Conservation (phyloP, 1,139 yeast genomes). For the Suhomyces chickasaworum region DNA sequence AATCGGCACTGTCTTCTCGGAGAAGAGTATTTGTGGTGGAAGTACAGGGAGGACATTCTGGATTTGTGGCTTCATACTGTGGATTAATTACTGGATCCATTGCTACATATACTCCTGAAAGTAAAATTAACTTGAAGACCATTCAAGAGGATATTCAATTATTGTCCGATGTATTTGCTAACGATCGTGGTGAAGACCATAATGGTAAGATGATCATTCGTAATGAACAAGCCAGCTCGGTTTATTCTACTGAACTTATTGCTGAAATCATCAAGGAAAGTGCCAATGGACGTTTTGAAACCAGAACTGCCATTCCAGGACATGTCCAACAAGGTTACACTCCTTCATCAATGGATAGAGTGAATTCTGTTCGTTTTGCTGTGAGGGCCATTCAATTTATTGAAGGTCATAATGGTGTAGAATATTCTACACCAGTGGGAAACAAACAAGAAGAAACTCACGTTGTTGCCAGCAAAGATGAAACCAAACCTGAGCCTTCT, state of each 20-base stretch:
- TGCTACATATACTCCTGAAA: slow-evolving; percentile 76
- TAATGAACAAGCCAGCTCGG: slow-evolving; percentile 81
- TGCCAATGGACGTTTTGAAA: slow-evolving; percentile 75
- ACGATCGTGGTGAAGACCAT: slow-evolving; percentile 62
- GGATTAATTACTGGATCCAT: slow-evolving; percentile 74
- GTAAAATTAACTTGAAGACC: slow-evolving; percentile 58
- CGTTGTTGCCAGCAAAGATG: slow-evolving; percentile 44
- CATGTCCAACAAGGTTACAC: slow-evolving; percentile 98
- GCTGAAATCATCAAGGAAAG: slow-evolving; percentile 83
- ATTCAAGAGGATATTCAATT: slow-evolving; percentile 63
- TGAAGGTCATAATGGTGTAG: slow-evolving; percentile 3
- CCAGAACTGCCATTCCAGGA: slow-evolving; percentile 96
- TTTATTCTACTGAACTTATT: slow-evolving; percentile 77
- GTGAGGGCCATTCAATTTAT: slow-evolving; percentile 85
- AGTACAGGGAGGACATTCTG: slow-evolving; percentile 87
- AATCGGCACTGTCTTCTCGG: slow-evolving; percentile 77
- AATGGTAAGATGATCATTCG: slow-evolving; percentile 84
- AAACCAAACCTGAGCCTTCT: slow-evolving; percentile 18
- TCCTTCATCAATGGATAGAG: slow-evolving; percentile 94
- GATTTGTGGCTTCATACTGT: slow-evolving; percentile 71
- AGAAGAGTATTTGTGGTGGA: slow-evolving; percentile 78
- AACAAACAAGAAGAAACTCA: background rate
- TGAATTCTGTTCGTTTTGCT: slow-evolving; percentile 87
- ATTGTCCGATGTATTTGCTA: slow-evolving; percentile 55
- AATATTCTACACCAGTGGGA: background rate